Evolutionary conservation across 441 rosid genomes (phyloP).

Genomic region (Gossypium schwendimanii): DNA sequence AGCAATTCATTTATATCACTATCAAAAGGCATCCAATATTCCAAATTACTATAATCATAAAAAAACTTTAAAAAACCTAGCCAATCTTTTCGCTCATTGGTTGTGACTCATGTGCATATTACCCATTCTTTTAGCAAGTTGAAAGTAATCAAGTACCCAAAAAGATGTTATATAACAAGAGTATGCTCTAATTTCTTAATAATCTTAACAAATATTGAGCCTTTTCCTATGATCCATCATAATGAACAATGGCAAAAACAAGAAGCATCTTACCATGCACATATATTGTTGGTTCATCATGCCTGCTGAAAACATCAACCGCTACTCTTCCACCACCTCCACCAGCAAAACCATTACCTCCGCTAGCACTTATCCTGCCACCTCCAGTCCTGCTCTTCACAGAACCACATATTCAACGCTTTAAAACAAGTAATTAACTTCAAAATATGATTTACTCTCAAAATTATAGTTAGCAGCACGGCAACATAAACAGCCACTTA

Average conservation of each 20-base stretch:
- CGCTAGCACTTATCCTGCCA: slow-evolving; percentile 90
- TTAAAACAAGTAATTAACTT: not conserved
- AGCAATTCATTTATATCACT: not conserved
- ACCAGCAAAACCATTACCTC: slow-evolving; percentile 90
- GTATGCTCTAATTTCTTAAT: not conserved
- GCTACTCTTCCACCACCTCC: slow-evolving; percentile 99
- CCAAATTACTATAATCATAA: not conserved
- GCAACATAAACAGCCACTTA: not conserved
- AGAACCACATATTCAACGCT: slow-evolving; percentile 22
- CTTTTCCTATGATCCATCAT: not conserved
- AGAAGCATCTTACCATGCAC: slow-evolving; percentile 69
- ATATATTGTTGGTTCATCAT: slow-evolving; percentile 63
- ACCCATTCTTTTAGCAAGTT: not conserved
- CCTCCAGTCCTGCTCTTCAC: slow-evolving; percentile 81
- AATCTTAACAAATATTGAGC: not conserved
- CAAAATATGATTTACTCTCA: not conserved
- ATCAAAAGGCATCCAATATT: not conserved
- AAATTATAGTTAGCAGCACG: not conserved
- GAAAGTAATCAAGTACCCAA: not conserved
- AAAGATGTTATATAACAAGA: not conserved
- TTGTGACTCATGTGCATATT: not conserved
- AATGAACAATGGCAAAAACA: not conserved
- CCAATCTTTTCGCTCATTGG: not conserved
- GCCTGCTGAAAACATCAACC: slow-evolving; percentile 34
- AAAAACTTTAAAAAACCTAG: not conserved